Conservation (phyloP, 306 rosid genomes). For the Corylus americana region DNA sequence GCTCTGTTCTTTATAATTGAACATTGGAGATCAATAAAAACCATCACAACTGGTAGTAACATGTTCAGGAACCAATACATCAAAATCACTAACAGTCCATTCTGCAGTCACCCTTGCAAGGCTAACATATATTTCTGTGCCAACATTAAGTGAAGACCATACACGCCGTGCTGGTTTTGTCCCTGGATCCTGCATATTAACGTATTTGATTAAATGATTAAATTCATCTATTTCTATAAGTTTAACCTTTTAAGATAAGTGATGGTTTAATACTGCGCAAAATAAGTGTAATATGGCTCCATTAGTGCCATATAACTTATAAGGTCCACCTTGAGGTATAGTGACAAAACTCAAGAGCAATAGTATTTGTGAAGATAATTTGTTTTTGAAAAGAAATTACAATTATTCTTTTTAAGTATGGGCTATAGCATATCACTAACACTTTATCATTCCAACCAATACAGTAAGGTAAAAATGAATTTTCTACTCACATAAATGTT, state of each 20-base stretch:
- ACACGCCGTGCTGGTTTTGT: slow-evolving; percentile 47
- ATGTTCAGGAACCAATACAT: slow-evolving; percentile 39
- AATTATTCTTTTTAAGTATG: too few species aligned
- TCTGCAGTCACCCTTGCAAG: slow-evolving; percentile 37
- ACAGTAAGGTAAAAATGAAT: too few species aligned
- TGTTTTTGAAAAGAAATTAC: not conserved
- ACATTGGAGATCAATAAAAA: too few species aligned
- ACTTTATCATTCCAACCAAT: too few species aligned
- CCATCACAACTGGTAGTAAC: not conserved
- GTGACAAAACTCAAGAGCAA: not conserved
- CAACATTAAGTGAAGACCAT: slow-evolving; percentile 53
- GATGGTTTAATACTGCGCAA: not conserved
- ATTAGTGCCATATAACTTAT: not conserved
- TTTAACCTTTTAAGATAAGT: too few species aligned
- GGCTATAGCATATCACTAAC: too few species aligned
- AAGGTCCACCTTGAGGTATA: not conserved
- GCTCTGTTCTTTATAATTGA: too few species aligned
- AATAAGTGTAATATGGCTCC: not conserved
- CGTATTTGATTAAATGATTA: too few species aligned
- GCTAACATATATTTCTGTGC: slow-evolving; percentile 50
- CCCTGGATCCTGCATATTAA: slow-evolving; percentile 44
- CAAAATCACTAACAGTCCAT: slow-evolving; percentile 58
- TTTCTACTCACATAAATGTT: too few species aligned
- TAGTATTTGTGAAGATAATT: too few species aligned
- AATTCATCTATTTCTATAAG: too few species aligned